Evolutionary conservation across 805 yeast species (phyloP), one percentile per base, ranked within the genome.

Genomic region (Tetrapisispora taiwanensis): DNA sequence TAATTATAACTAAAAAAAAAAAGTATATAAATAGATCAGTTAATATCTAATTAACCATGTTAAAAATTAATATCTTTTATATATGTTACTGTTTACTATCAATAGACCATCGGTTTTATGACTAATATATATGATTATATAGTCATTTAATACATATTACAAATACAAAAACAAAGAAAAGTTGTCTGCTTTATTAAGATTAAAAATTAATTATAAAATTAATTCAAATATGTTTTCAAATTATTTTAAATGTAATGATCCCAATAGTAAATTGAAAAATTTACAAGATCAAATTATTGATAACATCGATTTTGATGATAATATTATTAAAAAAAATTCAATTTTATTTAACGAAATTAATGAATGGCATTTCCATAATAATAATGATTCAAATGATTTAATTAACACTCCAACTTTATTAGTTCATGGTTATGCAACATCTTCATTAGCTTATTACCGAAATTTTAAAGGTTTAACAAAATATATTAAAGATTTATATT

Each of bases 381-480:
- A 46, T 7, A 32, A 37, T 5, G 58, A 54, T 4, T 30, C 39
- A 4, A 39, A 26, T 5, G 44, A 50, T 6, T 36, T 36, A 4
- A 52, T 65, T 10, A 41, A 43, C 2, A 57, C 61, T 1, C 73
- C 74, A 2, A 60, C 71, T 3, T 49, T 92, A 2, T 62, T 90
- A 48, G 65, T 92, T 4, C 98, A 90, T 62, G 98, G 98, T 0
- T 88, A 87, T 58, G 96, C 95, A 1, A 95, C 97, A 0, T 85
- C 95, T 1, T 74, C 88, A 13, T 90, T 94, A 22, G 79, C 87
- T 44, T 90, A 78, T 53, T 75, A 81, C 55, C 76, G 81, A 48
- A 90, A 85, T 56, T 76, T 85, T 50, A 75, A 73, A 38, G 69
- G 62, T 0, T 60, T 82, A 40, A 58, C 75, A 3, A 55, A 47